Evolutionary conservation across 768 basidiomycete species (phyloP).

Genomic region (Lactifluus piperatus): DNA sequence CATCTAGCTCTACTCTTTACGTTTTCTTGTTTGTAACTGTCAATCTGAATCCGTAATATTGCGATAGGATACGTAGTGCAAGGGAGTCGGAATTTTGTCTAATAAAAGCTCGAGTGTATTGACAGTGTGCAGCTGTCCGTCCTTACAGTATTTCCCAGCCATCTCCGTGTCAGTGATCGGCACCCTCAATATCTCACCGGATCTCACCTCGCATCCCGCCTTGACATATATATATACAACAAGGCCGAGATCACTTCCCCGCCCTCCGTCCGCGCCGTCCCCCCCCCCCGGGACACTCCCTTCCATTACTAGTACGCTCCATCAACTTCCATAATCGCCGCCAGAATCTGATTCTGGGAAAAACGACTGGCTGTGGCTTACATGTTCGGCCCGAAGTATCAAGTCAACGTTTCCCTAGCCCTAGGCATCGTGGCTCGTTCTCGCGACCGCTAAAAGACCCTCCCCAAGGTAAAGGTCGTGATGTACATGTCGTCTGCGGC

Average conservation of each 20-base stretch:
- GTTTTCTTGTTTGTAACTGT: background rate
- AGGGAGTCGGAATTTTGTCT: too few species aligned
- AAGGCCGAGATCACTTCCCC: constrained; percentile 28
- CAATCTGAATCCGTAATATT: background rate
- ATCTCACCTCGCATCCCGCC: constrained; percentile 23
- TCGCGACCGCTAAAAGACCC: constrained; percentile 31
- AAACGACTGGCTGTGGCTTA: constrained; percentile 21
- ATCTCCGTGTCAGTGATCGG: constrained; percentile 1
- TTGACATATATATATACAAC: constrained; percentile 27
- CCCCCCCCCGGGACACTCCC: constrained; percentile 19
- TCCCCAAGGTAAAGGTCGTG: constrained; percentile 31
- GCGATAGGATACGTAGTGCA: background rate
- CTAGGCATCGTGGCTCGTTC: constrained; percentile 37
- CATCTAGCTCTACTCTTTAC: background rate
- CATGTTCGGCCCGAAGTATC: constrained; percentile 19
- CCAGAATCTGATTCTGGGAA: constrained; percentile 23
- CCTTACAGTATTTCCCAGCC: background rate
- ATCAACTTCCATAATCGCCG: constrained; percentile 24
- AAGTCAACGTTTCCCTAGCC: constrained; percentile 48
- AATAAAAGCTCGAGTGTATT: too few species aligned
- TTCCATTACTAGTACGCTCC: constrained; percentile 19
- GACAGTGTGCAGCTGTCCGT: too few species aligned
- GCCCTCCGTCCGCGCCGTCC: constrained; percentile 24
- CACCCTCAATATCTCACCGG: constrained; percentile 19
- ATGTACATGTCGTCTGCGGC: constrained; percentile 43